These are phyloP conservation scores for Kodamaea neixiangensis DNA, from an alignment of 805 yeast genomes.

Conservation along the genomic window DNA sequence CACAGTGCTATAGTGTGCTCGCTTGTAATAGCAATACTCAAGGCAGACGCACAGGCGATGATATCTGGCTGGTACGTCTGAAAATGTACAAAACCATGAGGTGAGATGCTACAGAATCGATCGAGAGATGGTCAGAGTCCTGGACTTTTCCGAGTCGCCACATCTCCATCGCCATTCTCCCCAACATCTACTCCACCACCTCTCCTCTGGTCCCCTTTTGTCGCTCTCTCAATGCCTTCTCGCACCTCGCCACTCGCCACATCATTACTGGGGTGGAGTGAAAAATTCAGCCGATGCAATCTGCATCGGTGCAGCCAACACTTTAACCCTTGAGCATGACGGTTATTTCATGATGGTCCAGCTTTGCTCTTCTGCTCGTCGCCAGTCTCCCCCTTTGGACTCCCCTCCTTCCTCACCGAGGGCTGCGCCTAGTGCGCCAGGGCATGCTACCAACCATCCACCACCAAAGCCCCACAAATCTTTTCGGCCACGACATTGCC, in stretches of 20 bases:
- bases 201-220: no score
- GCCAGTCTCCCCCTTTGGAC: not conserved
- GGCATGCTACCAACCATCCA: not conserved
- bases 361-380: not conserved
- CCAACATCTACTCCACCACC: not conserved
- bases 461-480: not conserved
- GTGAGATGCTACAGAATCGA: not conserved
- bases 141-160: not conserved
- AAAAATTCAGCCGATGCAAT: not conserved
- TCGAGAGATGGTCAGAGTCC: not conserved
- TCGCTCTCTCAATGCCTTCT: no score
- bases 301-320: no score
- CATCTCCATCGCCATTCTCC: not conserved
- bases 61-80: not conserved
- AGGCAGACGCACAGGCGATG: not conserved
- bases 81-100: not conserved
- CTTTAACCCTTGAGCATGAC: not conserved
- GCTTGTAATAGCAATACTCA: not conserved
- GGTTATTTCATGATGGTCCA: no score
- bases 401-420: not conserved
- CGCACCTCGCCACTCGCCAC: no score
- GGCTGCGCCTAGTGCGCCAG: no score
- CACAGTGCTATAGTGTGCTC: not conserved
- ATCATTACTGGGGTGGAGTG: not conserved
- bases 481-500: not conserved